Base-by-base conservation (phyloP, 257 asterid genomes). In the Striga asiatica region DNA sequence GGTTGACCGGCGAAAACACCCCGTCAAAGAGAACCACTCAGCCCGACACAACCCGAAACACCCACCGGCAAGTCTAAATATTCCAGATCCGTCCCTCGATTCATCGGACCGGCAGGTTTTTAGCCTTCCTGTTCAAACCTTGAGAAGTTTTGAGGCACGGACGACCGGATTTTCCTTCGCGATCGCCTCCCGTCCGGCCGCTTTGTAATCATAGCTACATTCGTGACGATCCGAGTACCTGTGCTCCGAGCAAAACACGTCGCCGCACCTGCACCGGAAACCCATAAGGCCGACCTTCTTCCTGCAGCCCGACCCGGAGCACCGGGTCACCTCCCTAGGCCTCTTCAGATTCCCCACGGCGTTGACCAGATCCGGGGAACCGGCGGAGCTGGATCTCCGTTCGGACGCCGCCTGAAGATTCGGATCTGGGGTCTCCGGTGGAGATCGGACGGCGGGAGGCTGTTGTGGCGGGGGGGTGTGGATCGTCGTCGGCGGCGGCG, bases 151-250 rank as follows among this genome's bases (percentile, higher is more conserved):
- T n/a, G 85, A 78, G 17, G 92, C 92, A 58, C 79, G 75, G n/a
- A 84, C 81, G 18, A 84, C 88, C 16, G 94, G 94, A 56, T 81
- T 84, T 37, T 84, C 94, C 71, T 70, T 70, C 11, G 83, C 83
- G 20, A 84, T 84, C 61, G 88, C 81, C 53, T 81, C 88, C 16
- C 92, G 75, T 1, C 88, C 94, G 3, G 85, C 94, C 41, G 94
- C 82, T 68, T 84, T 84, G 65, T 84, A 84, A 51, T 84, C 94
- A 60, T 61, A 84, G 66, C 81, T 75, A 51, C 93, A 82, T 12
- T 75, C 85, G 28, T 83, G 93, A 53, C 93, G 93, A 75, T 84
- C 94, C 19, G 94, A 74, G 64, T 84, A 84, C 58, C 94, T 62
- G 43, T 84, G 94, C 76, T 76, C 74, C 10, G 85, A 69, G 53